Percentiles rank a stretch among this genome's conserved stretches.
These are phyloP conservation scores for Teunomyces gatunensis DNA, from an alignment of 805 yeast species.

Conservation along the genomic window DNA sequence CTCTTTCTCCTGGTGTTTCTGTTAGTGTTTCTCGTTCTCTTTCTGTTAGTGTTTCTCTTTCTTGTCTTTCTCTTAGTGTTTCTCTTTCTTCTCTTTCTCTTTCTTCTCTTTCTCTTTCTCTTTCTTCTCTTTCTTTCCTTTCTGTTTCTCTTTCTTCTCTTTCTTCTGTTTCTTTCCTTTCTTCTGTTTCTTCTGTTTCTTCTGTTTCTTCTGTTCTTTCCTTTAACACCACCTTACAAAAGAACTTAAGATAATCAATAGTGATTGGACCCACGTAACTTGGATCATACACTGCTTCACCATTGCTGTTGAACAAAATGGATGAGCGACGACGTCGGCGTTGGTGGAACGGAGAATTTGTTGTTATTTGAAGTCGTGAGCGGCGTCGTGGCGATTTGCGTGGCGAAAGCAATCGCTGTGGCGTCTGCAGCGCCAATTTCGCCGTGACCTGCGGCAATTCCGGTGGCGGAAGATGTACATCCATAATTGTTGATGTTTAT, in stretches of 20 bases:
- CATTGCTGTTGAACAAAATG: constrained; percentile 19
- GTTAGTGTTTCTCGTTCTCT: too few relatives aligned
- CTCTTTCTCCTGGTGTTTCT: too few relatives aligned
- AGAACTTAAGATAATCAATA: constrained; percentile 33
- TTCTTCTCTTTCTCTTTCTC: too few relatives aligned
- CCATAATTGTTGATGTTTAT: too few relatives aligned
- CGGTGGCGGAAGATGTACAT: constrained; percentile 21
- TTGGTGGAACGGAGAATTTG: constrained; percentile 3
- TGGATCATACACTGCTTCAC: constrained; percentile 25
- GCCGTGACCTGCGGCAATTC: constrained; percentile 18
- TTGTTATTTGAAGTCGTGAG: not conserved
- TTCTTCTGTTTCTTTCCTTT: too few relatives aligned
- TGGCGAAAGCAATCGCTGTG: not conserved
- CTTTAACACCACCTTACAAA: constrained; percentile 28
- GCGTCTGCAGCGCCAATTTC: constrained; percentile 3
- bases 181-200: too few relatives aligned
- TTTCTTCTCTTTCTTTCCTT: too few relatives aligned
- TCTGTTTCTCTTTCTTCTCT: too few relatives aligned
- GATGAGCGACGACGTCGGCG: constrained; percentile 26
- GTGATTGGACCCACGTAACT: constrained; percentile 37
- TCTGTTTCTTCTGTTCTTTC: constrained; percentile 8
- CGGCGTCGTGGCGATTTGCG: constrained; percentile 1
- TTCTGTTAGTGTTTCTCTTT: not conserved
- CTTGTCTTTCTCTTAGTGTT: not conserved
- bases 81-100: not conserved